phyloP scores from a whole-genome alignment of 257 asterid species.

The Misopates orontium region DNA sequence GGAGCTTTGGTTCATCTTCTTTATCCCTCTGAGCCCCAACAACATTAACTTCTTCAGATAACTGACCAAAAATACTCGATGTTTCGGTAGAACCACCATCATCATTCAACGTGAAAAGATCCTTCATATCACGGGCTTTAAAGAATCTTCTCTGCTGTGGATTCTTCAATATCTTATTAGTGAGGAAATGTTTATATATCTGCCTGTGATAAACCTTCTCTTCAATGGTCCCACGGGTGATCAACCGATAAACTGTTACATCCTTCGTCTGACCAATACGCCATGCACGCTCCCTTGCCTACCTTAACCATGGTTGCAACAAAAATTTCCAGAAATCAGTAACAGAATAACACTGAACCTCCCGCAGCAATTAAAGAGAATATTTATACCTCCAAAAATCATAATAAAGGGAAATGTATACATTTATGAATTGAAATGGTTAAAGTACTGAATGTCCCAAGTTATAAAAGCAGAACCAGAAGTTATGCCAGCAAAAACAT shows the following conservation, averaged over 20 bases:
- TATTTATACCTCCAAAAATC: no score
- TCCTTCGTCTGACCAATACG: slow-evolving; percentile 98
- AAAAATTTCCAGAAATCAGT: slow-evolving; percentile 21
- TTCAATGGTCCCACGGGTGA: slow-evolving; percentile 96
- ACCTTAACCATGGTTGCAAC: slow-evolving; percentile 31
- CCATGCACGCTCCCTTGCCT: slow-evolving; percentile 99
- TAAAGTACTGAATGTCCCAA: slow-evolving; percentile 7
- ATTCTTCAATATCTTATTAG: slow-evolving; percentile 91
- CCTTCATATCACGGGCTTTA: slow-evolving; percentile 96
- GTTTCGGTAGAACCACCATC: slow-evolving; percentile 89
- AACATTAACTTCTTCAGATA: slow-evolving; percentile 66
- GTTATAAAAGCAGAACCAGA: neutral
- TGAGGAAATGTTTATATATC: slow-evolving; percentile 93
- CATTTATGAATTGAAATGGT: slow-evolving; percentile 2
- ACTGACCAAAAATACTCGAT: slow-evolving; percentile 75
- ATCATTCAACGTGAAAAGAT: slow-evolving; percentile 83
- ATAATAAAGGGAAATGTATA: slow-evolving; percentile 3
- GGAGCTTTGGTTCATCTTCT: slow-evolving; percentile 31
- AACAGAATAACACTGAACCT: slow-evolving; percentile 1
- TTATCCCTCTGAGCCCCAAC: slow-evolving; percentile 52
- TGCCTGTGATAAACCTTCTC: slow-evolving; percentile 99
- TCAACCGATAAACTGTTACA: slow-evolving; percentile 86
- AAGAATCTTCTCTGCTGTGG: slow-evolving; percentile 97
- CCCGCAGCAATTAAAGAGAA: slow-evolving; percentile 1
- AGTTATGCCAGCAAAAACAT: slow-evolving; percentile 7